phyloP scores from a whole-genome alignment of 495 filamentous ascomycete genomes.

The Trichoderma gamsii region DNA sequence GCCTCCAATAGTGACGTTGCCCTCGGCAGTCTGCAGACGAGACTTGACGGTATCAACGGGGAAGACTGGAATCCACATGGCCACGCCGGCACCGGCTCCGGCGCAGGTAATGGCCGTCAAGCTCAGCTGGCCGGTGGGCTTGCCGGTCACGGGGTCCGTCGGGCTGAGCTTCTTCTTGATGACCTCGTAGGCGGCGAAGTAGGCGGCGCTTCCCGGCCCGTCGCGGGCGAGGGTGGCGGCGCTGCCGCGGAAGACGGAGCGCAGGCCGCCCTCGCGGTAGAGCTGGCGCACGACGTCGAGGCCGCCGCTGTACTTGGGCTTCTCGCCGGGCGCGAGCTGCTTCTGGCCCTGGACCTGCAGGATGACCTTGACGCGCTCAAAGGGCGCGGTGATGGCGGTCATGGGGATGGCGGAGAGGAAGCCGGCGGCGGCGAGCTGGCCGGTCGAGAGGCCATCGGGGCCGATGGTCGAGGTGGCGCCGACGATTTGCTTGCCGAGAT shows the following conservation, averaged over 20 bases:
- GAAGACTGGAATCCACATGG: constrained; percentile 99
- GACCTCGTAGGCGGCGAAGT: constrained; percentile 95
- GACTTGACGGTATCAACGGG: constrained; percentile 96
- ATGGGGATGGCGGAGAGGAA: constrained; percentile 98
- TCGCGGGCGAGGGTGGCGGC: constrained; percentile 90
- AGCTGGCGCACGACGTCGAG: constrained; percentile 92
- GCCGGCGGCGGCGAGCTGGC: constrained; percentile 83
- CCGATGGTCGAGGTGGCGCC: constrained; percentile 57
- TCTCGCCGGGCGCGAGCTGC: constrained; percentile 73
- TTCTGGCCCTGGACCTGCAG: constrained; percentile 97
- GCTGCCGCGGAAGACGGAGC: constrained; percentile 84
- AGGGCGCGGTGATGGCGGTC: constrained; percentile 95
- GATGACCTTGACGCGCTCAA: constrained; percentile 97
- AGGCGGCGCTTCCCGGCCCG: constrained; percentile 85
- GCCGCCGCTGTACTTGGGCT: constrained; percentile 86
- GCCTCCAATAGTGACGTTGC: constrained; percentile 74
- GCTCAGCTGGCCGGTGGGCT: constrained; percentile 65
- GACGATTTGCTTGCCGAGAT: constrained; percentile 85
- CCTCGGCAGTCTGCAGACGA: constrained; percentile 84
- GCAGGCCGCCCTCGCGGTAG: constrained; percentile 83
- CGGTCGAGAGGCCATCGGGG: constrained; percentile 67
- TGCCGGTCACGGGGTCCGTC: constrained; percentile 66
- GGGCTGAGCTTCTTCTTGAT: constrained; percentile 87
- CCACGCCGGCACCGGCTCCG: constrained; percentile 84
- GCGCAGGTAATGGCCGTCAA: constrained; percentile 77